These are phyloP conservation scores for Truncatella angustata DNA, from an alignment of 2,329 filamentous ascomycete genomes.

Conservation along the genomic window DNA sequence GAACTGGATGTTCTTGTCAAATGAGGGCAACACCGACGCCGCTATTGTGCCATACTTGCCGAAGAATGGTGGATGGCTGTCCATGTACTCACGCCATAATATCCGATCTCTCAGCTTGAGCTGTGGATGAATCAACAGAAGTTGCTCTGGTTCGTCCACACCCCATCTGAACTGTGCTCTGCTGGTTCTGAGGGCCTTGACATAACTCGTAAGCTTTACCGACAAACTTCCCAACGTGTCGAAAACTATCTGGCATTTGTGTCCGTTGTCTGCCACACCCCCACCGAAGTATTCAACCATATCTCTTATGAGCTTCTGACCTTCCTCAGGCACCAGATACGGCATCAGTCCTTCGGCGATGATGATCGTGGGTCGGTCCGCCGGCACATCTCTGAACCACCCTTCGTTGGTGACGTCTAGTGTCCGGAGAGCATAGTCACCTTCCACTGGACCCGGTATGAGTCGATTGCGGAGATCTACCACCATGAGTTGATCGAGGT, in stretches of 20 bases:
- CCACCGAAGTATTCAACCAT: constrained; percentile 8
- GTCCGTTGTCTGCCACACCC: background rate
- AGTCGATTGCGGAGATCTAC: constrained; percentile 18
- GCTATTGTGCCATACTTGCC: constrained; percentile 5
- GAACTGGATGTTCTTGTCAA: constrained; percentile 11
- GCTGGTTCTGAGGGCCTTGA: constrained; percentile 8
- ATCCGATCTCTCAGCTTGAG: constrained; percentile 1
- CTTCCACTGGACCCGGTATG: constrained; percentile 12
- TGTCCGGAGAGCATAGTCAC: constrained; percentile 13
- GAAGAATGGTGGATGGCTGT: constrained; percentile 10
- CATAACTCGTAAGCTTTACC: constrained; percentile 1
- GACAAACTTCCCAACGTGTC: constrained; percentile 9
- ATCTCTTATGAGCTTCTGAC: constrained; percentile 11
- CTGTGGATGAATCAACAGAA: constrained; percentile 1
- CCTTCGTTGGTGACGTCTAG: constrained; percentile 15
- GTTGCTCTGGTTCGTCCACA: constrained; percentile 5
- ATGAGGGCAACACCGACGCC: constrained; percentile 8
- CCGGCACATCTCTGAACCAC: constrained; percentile 19
- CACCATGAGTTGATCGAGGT: constrained; percentile 21
- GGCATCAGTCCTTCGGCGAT: constrained; percentile 22
- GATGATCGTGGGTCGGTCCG: constrained; percentile 17
- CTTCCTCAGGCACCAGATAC: constrained; percentile 19
- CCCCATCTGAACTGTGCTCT: constrained; percentile 7
- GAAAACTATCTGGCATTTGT: constrained; percentile 1
- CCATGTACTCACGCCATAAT: constrained; percentile 10